Evolutionary conservation across 2,329 filamentous ascomycete genomes (phyloP).

Genomic region (Monosporascus sp.): DNA sequence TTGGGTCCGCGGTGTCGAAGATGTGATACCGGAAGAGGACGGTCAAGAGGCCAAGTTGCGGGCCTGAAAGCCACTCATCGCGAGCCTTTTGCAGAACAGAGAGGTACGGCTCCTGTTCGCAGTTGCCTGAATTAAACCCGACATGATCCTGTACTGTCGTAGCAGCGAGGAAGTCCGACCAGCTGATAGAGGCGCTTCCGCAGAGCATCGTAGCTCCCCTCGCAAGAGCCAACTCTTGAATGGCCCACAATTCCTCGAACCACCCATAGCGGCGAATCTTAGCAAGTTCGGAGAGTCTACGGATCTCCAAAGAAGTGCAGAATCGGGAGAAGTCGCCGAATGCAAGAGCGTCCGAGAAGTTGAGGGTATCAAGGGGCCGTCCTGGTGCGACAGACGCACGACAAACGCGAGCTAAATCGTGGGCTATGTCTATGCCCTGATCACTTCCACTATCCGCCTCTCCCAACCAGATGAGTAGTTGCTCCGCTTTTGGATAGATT

Average conservation of each 20-base stretch:
- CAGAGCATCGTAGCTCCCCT: constrained; percentile 7
- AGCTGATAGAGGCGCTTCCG: constrained; percentile 9
- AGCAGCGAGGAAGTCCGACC: constrained; percentile 11
- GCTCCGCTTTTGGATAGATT: background rate
- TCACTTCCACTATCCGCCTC: constrained; percentile 1
- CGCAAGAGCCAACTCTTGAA: background rate
- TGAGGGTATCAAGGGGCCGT: constrained; percentile 4
- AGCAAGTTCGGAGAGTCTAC: constrained; percentile 9
- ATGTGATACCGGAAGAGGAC: constrained; percentile 13
- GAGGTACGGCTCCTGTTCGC: constrained; percentile 11
- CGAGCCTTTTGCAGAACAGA: constrained; percentile 12
- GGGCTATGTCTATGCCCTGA: constrained; percentile 7
- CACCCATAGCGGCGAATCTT: constrained; percentile 7
- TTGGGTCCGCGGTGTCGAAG: constrained; percentile 14
- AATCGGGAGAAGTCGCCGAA: constrained; percentile 8
- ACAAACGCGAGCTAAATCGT: constrained; percentile 7
- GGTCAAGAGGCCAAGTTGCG: constrained; percentile 9
- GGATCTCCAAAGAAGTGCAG: constrained; percentile 5
- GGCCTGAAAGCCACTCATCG: constrained; percentile 1
- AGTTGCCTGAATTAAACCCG: constrained; percentile 8
- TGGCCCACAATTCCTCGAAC: background rate
- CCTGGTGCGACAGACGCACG: constrained; percentile 3
- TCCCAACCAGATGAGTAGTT: background rate
- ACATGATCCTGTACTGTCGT: constrained; percentile 11
- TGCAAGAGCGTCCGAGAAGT: constrained; percentile 4